Percentiles rank a stretch among this genome's conserved stretches.
Conservation (phyloP, 371 early-diverging fungal genomes). For the Edhazardia aedis region DNA sequence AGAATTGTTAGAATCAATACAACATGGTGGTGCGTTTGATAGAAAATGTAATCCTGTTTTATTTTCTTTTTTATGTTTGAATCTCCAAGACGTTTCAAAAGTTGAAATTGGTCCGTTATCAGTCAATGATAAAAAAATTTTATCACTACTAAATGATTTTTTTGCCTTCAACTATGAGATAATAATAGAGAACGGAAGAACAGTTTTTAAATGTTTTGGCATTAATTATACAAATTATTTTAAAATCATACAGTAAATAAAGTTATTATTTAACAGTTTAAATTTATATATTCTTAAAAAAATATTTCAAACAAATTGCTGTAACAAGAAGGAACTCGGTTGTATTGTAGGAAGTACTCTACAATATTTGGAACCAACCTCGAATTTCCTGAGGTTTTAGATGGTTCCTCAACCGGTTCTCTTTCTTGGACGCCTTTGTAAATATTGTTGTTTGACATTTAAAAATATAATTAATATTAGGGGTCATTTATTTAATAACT, state of each 20-base stretch:
- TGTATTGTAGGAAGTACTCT: too few relatives aligned
- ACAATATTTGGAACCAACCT: too few relatives aligned
- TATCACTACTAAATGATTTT: neutral
- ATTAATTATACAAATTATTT: neutral
- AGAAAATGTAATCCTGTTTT: conserved; percentile 8
- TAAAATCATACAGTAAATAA: neutral
- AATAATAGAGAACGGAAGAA: neutral
- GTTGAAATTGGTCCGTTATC: conserved; percentile 1
- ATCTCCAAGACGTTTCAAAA: conserved; percentile 4
- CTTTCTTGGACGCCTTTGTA: too few relatives aligned
- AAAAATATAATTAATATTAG: too few relatives aligned
- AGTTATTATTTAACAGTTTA: too few relatives aligned
- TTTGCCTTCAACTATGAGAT: neutral
- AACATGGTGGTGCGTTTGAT: conserved; percentile 16
- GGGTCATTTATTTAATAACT: too few relatives aligned
- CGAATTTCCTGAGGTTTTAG: too few relatives aligned
- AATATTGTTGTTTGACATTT: too few relatives aligned
- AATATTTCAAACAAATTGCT: too few relatives aligned
- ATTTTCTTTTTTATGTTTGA: conserved; percentile 15
- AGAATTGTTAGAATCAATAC: conserved; percentile 11
- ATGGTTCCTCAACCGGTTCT: too few relatives aligned
- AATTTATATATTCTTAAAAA: too few relatives aligned
- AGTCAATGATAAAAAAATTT: neutral
- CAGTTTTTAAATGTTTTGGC: neutral
- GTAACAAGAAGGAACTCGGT: too few relatives aligned